Conservation (phyloP, 352 stramenopile species). For the Blastocystis sp. region DNA sequence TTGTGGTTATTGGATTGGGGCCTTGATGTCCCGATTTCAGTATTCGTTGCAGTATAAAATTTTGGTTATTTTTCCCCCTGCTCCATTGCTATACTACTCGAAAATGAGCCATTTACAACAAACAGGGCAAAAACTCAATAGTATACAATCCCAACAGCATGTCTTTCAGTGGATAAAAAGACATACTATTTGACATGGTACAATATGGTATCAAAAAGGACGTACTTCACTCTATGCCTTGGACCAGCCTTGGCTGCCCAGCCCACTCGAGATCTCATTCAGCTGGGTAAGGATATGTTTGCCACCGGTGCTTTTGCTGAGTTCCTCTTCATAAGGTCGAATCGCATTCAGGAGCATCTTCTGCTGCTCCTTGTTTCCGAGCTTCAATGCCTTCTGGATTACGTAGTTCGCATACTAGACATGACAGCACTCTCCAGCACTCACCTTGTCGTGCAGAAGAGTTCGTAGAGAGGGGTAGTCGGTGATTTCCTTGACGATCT, state of each 20-base stretch:
- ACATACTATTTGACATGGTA: slow-evolving; percentile 44
- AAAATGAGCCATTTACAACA: background rate
- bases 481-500: slow-evolving; percentile 76
- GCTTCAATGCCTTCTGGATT: slow-evolving; percentile 87
- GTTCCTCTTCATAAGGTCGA: slow-evolving; percentile 79
- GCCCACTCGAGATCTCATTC: slow-evolving; percentile 29
- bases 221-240: background rate
- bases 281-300: slow-evolving; percentile 53
- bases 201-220: slow-evolving; percentile 44
- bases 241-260: background rate
- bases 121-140: slow-evolving; percentile 37
- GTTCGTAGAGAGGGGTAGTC: slow-evolving; percentile 64
- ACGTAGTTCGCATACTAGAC: slow-evolving; percentile 97
- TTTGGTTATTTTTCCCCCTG: background rate
- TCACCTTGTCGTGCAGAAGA: slow-evolving; percentile 64
- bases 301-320: slow-evolving; percentile 53
- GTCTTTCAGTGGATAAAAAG: background rate
- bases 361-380: slow-evolving; percentile 86
- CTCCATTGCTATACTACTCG: background rate
- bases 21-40: background rate
- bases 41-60: background rate
- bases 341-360: slow-evolving; percentile 87
- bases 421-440: background rate
- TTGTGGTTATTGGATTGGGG: background rate
- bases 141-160: slow-evolving; percentile 58